These are phyloP conservation scores for Begonia peltatifolia DNA, from an alignment of 306 rosid genomes.

Conservation along the genomic window DNA sequence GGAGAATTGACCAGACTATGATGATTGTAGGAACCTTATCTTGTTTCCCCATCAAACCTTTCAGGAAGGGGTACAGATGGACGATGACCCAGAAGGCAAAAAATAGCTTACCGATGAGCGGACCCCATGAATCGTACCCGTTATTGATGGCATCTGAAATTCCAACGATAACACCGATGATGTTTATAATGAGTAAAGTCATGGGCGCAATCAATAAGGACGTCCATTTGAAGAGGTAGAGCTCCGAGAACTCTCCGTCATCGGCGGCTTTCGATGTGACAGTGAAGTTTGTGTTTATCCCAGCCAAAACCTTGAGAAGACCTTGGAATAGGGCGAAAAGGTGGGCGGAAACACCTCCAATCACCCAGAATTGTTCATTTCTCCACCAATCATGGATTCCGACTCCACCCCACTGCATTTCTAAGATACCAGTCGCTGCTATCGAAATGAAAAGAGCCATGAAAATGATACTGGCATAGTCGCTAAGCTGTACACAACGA, in stretches of 20 bases:
- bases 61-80: constrained; percentile 92
- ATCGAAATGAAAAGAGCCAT: constrained; percentile 80
- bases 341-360: constrained; percentile 84
- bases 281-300: constrained; percentile 75
- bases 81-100: constrained; percentile 89
- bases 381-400: constrained; percentile 98
- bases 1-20: constrained; percentile 79
- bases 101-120: constrained; percentile 67
- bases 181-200: constrained; percentile 65
- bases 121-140: constrained; percentile 93
- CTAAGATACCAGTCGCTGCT: constrained; percentile 69
- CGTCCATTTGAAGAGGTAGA: constrained; percentile 91
- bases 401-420: constrained; percentile 96
- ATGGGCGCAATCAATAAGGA: constrained; percentile 68
- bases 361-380: constrained; percentile 94
- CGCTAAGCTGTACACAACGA: constrained; percentile 51
- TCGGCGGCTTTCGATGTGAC: constrained; percentile 90
- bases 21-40: constrained; percentile 78
- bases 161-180: constrained; percentile 72
- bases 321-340: constrained; percentile 83
- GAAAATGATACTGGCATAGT: constrained; percentile 73
- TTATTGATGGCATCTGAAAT: constrained; percentile 83
- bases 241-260: constrained; percentile 76
- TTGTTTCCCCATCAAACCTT: constrained; percentile 82
- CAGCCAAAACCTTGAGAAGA: constrained; percentile 79